Base-by-base conservation (phyloP, 2,329 filamentous ascomycete species). In the Verticillium tricorpus region DNA sequence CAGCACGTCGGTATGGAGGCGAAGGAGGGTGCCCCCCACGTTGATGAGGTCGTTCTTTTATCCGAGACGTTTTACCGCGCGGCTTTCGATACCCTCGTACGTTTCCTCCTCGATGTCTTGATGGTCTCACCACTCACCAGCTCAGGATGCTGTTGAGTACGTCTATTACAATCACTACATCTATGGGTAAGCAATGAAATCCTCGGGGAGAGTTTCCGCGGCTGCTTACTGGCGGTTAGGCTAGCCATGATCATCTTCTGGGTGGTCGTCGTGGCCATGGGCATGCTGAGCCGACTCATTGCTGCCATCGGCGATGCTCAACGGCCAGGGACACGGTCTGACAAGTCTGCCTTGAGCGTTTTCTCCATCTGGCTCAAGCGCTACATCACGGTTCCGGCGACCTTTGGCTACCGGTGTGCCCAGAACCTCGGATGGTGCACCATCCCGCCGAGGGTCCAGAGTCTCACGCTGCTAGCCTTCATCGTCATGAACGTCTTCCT, bases 351-450 rank as follows among this genome's bases (percentile, higher is more conserved):
- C 12, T 34, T 59, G 12, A n/a, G 45, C n/a, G 28, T 7, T n/a
- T 31, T 59, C 1, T 66, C 64, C 5, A 63, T 65, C 0, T 77
- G 75, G 72, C 35, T 76, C 17, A 70, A 74, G 52, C 70, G 71
- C 34, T 70, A 72, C 3, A 55, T 80, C 0, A 68, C 71, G 0
- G 63, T 78, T 0, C 78, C 79, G 0, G 78, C 80, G 0, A 76
- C 78, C 0, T 80, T 82, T 56, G 80, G 80, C 1, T 70, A 76
- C 37, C 71, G 72, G 17, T 78, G 74, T 59, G 73, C 79, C 0
- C 76, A 80, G 50, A 77, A 78, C 25, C 72, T 78, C 3, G 77
- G 77, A 34, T 81, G 77, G 73, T 77, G 74, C 60, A 80, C 78
- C 0, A 72, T 81, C 1, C 79, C 79, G 0, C 76, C 78, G 0